Evolutionary conservation across 805 yeast genomes (phyloP).

Genomic region (Yarrowia divulgata): DNA sequence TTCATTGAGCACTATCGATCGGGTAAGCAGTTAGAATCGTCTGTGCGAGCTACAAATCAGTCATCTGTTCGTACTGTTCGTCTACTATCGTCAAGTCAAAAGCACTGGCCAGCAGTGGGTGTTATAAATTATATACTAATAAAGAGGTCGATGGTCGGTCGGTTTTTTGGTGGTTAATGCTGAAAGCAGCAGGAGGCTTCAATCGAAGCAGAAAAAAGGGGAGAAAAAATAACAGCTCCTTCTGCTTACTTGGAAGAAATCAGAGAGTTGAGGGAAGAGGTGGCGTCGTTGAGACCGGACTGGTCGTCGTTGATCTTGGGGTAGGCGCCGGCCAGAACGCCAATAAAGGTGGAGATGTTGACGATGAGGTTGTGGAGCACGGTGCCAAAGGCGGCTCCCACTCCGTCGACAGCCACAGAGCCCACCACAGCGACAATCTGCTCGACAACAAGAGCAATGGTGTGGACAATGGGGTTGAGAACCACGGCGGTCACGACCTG

Average conservation of each 20-base stretch:
- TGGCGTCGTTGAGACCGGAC: conserved; percentile 14
- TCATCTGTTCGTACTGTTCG: too few species aligned
- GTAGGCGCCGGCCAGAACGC: conserved; percentile 23
- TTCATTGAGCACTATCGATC: too few species aligned
- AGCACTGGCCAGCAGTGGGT: conserved; percentile 34
- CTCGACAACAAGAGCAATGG: conserved; percentile 25
- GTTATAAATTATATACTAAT: conserved; percentile 25
- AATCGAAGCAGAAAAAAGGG: conserved; percentile 6
- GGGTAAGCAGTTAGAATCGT: too few species aligned
- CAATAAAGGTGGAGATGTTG: conserved; percentile 29
- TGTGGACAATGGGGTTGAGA: conserved; percentile 33
- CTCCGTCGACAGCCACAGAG: conserved; percentile 1
- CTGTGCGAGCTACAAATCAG: too few species aligned
- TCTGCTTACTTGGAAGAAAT: not conserved
- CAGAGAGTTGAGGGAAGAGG: conserved; percentile 15
- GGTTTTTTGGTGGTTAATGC: conserved; percentile 8
- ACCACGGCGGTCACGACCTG: conserved; percentile 27
- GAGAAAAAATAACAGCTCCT: not conserved
- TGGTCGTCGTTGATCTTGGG: conserved; percentile 33
- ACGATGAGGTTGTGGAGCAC: conserved; percentile 30
- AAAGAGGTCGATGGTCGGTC: conserved; percentile 25
- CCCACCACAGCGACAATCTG: conserved; percentile 23
- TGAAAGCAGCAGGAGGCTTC: not conserved
- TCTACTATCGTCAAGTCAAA: not conserved
- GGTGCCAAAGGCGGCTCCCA: conserved; percentile 21